A percentile compares a stretch with the other conserved stretches of the same genome.
phyloP scores from a whole-genome alignment of 2,329 filamentous ascomycete genomes.

The Thyridium curvatum region DNA sequence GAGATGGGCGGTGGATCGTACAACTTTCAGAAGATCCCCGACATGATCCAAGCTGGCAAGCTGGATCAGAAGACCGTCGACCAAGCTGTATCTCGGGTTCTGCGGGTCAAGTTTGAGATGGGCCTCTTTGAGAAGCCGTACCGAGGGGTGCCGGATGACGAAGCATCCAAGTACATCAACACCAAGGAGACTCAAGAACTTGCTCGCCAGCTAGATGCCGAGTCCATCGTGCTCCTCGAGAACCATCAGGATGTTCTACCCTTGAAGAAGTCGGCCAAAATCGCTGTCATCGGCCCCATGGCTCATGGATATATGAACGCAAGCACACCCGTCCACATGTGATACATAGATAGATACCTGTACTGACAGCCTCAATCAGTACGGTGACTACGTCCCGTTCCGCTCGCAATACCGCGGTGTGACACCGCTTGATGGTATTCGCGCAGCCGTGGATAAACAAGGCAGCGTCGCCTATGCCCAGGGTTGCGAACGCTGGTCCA shows the following conservation, averaged over 20 bases:
- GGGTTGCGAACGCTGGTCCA: constrained; percentile 69
- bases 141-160: constrained; percentile 45
- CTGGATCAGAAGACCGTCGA: constrained; percentile 56
- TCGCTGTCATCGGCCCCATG: constrained; percentile 73
- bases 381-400: constrained; percentile 69
- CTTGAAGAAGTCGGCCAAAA: constrained; percentile 55
- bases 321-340: constrained; percentile 16
- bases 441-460: constrained; percentile 34
- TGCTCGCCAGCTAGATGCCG: constrained; percentile 56
- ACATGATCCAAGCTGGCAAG: constrained; percentile 54
- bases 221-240: constrained; percentile 56
- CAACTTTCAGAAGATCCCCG: constrained; percentile 61
- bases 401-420: constrained; percentile 57
- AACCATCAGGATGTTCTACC: constrained; percentile 49
- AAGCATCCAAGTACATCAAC: constrained; percentile 51
- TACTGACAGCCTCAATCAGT: constrained; percentile 31
- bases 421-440: constrained; percentile 65
- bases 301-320: constrained; percentile 65
- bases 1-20: constrained; percentile 74
- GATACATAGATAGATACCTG: neutral
- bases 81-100: constrained; percentile 57
- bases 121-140: constrained; percentile 69
- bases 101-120: constrained; percentile 62
- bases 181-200: constrained; percentile 51
- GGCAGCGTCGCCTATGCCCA: constrained; percentile 60